phyloP scores from a whole-genome alignment of 2,329 filamentous ascomycete genomes.

The Fusarium fracticaudum region DNA sequence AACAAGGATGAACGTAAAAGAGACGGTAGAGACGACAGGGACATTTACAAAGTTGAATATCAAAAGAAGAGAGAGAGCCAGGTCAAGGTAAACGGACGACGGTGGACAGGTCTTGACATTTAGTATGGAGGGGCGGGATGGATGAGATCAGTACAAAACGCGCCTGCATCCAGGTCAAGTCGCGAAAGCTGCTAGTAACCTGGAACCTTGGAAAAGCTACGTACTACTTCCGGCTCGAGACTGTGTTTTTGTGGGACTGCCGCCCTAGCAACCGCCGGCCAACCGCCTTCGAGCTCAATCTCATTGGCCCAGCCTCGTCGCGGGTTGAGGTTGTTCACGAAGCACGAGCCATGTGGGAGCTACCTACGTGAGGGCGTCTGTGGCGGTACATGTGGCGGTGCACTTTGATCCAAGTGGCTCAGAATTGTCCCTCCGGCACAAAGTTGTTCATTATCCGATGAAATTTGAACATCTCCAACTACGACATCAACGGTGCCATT shows the following conservation, averaged over 20 bases:
- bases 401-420: background rate
- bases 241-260: constrained; percentile 18
- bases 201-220: constrained; percentile 24
- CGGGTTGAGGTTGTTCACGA: constrained; percentile 19
- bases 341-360: constrained; percentile 33
- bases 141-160: constrained; percentile 37
- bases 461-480: constrained; percentile 41
- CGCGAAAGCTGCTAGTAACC: constrained; percentile 19
- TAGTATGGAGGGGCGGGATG: constrained; percentile 39
- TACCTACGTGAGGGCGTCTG: constrained; percentile 16
- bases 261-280: constrained; percentile 58
- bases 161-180: constrained; percentile 32
- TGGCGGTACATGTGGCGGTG: constrained; percentile 33
- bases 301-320: constrained; percentile 54
- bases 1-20: constrained; percentile 29
- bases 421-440: constrained; percentile 27
- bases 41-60: background rate
- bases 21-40: constrained; percentile 23
- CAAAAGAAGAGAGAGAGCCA: constrained; percentile 27
- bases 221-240: constrained; percentile 14
- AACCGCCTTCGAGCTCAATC: constrained; percentile 52
- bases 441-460: constrained; percentile 42
- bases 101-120: constrained; percentile 26
- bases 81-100: constrained; percentile 14
- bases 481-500: constrained; percentile 24